These are phyloP conservation scores for Termitomyces sp. DNA, from an alignment of 768 basidiomycete species.

Conservation along the genomic window DNA sequence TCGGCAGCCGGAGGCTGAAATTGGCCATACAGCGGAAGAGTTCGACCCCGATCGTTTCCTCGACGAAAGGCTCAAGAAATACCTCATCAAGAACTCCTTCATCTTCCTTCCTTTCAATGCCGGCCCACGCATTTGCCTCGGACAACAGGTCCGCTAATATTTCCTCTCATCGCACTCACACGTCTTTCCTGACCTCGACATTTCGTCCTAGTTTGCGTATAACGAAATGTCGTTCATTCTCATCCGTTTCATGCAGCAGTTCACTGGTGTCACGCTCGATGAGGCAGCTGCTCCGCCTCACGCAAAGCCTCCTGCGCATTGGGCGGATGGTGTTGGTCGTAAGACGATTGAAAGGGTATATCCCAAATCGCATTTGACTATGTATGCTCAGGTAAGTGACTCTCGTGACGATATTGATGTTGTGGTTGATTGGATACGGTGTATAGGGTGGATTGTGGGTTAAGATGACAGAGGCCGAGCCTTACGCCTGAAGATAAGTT, in stretches of 20 bases:
- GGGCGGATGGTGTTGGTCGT: constrained; percentile 41
- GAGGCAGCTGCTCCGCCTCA: constrained; percentile 41
- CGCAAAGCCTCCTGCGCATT: constrained; percentile 41
- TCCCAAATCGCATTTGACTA: constrained; percentile 52
- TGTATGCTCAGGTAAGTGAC: constrained; percentile 44
- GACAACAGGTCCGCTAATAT: constrained; percentile 42
- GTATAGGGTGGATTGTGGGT: constrained; percentile 52
- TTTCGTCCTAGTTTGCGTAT: constrained; percentile 42
- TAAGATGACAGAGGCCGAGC: constrained; percentile 37
- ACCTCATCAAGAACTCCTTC: constrained; percentile 60
- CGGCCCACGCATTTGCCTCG: constrained; percentile 56
- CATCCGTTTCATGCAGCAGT: constrained; percentile 59
- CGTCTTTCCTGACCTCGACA: neutral
- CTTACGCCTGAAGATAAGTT: neutral
- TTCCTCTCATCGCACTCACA: neutral
- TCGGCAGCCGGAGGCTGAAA: neutral
- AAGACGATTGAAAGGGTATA: constrained; percentile 47
- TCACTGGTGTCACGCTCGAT: constrained; percentile 44
- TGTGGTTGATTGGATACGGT: neutral
- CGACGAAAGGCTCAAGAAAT: constrained; percentile 58
- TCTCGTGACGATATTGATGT: neutral
- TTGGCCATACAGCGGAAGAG: constrained; percentile 40
- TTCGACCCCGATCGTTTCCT: constrained; percentile 75
- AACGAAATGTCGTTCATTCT: constrained; percentile 64
- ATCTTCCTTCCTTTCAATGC: constrained; percentile 70